These are phyloP conservation scores for Colletotrichum scovillei DNA, from an alignment of 2,329 filamentous ascomycete genomes.

Conservation along the genomic window DNA sequence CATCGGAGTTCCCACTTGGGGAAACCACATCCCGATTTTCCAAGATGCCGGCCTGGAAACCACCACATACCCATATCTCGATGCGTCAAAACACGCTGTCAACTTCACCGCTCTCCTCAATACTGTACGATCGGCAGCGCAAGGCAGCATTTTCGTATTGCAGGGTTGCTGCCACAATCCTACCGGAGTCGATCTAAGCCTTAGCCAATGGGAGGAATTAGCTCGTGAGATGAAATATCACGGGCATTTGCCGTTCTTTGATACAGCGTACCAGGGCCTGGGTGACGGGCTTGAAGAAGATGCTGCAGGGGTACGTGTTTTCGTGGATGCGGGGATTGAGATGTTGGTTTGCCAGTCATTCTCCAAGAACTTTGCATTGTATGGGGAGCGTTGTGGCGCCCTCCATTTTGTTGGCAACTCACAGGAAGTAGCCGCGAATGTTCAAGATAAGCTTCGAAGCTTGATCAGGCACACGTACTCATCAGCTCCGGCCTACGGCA, in stretches of 20 bases:
- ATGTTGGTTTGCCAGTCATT: constrained; percentile 49
- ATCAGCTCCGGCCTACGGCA: constrained; percentile 17
- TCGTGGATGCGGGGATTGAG: constrained; percentile 42
- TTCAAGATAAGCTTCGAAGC: constrained; percentile 26
- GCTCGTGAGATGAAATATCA: constrained; percentile 38
- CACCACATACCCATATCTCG: constrained; percentile 45
- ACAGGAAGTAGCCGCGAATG: constrained; percentile 9
- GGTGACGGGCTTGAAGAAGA: constrained; percentile 47
- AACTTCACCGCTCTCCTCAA: constrained; percentile 42
- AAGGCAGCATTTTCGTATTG: constrained; percentile 47
- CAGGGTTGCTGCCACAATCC: constrained; percentile 53
- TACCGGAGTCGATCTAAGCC: constrained; percentile 46
- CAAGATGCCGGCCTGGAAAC: constrained; percentile 43
- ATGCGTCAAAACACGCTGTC: constrained; percentile 39
- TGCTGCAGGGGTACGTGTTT: constrained; percentile 43
- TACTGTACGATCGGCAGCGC: constrained; percentile 40
- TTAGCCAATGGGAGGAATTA: constrained; percentile 45
- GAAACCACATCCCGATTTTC: constrained; percentile 48
- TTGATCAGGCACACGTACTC: constrained; percentile 24
- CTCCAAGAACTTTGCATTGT: constrained; percentile 52
- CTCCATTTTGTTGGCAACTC: constrained; percentile 30
- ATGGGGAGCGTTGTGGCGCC: constrained; percentile 48
- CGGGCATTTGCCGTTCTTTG: constrained; percentile 46
- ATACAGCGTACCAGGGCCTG: constrained; percentile 51
- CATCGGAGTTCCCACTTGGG: constrained; percentile 46